These are phyloP conservation scores for Cajanus cajan DNA, from an alignment of 306 rosid genomes.

Conservation along the genomic window DNA sequence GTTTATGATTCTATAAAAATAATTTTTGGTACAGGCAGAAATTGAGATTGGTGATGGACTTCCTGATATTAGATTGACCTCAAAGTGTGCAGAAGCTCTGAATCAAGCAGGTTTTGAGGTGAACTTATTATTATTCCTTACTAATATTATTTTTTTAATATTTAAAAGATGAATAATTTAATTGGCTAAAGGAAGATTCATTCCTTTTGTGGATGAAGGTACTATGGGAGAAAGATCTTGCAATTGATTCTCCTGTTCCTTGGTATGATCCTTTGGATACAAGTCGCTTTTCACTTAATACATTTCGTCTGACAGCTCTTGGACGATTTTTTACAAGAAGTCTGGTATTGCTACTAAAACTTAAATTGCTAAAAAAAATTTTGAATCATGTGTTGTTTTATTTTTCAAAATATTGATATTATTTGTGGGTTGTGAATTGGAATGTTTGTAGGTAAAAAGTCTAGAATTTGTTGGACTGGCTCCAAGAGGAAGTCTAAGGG, in stretches of 20 bases:
- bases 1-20: background rate
- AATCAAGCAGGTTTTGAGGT: constrained; percentile 93
- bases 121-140: background rate
- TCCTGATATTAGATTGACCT: constrained; percentile 74
- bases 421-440: background rate
- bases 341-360: constrained; percentile 46
- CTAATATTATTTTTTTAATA: background rate
- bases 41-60: constrained; percentile 87
- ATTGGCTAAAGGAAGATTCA: background rate
- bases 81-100: constrained; percentile 74
- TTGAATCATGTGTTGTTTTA: background rate
- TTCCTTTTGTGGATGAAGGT: constrained; percentile 42
- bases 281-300: constrained; percentile 68
- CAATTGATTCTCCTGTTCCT: constrained; percentile 53
- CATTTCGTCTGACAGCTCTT: constrained; percentile 70
- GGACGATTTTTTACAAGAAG: constrained; percentile 74
- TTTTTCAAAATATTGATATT: background rate
- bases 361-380: no score
- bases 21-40: constrained; percentile 51
- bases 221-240: constrained; percentile 76
- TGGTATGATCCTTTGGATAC: constrained; percentile 85
- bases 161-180: background rate
- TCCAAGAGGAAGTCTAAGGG: constrained; percentile 79
- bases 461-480: constrained; percentile 69
- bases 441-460: constrained; percentile 56